Base-by-base conservation (phyloP, 2,329 filamentous ascomycete species). In the Paraphoma sp. region DNA sequence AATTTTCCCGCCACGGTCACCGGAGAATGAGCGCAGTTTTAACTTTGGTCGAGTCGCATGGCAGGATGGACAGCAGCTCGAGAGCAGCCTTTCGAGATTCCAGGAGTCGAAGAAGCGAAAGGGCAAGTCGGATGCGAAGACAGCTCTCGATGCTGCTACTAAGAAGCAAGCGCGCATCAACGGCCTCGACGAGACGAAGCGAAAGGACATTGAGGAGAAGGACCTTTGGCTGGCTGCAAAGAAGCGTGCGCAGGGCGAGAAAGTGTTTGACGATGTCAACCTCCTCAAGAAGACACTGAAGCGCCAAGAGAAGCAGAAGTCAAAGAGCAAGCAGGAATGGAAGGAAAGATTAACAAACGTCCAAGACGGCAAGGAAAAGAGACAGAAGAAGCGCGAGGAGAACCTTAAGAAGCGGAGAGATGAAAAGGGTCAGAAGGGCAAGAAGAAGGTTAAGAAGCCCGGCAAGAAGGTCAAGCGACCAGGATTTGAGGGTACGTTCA, bases 31-130 rank as follows among this genome's bases (percentile, higher is more conserved):
- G 60, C 89, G 87, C 71, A 91, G 89, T 79, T 96, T 97, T 74
- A 87, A 92, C 6, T 99, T 98, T 76, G 93, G 93, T 31, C 89
- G 92, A 36, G 88, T 99, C n/a, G 88, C 92, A 10, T 99, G 98
- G 74, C 86, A 86, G 4, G 94, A 98, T 72, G 94, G 94, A 40
- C 86, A 92, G 49, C 85, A 90, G 60, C 83, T 96, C 47, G 91
- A 94, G 48, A 86, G 91, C 58, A 87, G 89, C 54, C 83, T 91
- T 16, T 81, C 81, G 5, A 80, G 80, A 43, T 79, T 89, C 16
- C 78, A 91, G 14, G 88, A 89, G 51, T 84, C 87, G 59, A 86
- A 85, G 70, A 92, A 90, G 80, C 89, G 87, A 76, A 93, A 91
- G 78, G 93, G 93, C 0, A 90, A 92, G 1, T 89, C 89, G 54